A percentile compares a stretch with the other conserved stretches of the same genome.
Evolutionary conservation across 257 asterid genomes (phyloP).

Genomic region (Gynochthodes officinalis): DNA sequence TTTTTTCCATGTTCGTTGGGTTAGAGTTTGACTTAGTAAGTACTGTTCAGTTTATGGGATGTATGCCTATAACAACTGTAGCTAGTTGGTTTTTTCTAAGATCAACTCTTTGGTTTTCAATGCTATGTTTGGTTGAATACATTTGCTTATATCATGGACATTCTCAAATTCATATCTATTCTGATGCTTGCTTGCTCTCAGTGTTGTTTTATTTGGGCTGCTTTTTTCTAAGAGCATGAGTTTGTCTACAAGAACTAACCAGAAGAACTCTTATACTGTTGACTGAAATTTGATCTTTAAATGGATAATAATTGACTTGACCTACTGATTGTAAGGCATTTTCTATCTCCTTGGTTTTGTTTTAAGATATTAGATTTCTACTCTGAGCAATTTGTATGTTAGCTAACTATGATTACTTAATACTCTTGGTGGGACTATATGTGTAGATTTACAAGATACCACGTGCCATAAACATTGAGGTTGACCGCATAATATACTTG

Average conservation of each 20-base stretch:
- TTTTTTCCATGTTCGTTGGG: neutral
- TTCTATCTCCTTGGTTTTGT: neutral
- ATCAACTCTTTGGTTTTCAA: neutral
- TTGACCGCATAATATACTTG: neutral
- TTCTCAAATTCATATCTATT: neutral
- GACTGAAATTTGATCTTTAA: neutral
- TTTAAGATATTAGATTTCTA: neutral
- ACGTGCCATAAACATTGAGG: neutral
- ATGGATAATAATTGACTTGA: neutral
- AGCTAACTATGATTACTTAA: neutral
- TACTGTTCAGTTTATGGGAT: neutral
- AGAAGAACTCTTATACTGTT: neutral
- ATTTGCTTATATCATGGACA: no score
- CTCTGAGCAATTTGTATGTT: neutral
- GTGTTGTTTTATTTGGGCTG: neutral
- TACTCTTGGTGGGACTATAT: neutral
- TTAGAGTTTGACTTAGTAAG: neutral
- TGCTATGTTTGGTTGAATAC: neutral
- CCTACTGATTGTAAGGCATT: neutral
- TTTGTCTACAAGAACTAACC: neutral
- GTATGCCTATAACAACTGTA: neutral
- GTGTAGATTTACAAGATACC: neutral
- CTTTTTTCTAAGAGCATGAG: neutral
- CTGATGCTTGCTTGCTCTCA: neutral
- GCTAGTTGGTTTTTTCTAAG: neutral